Conservation (phyloP, 805 yeast species). For the Teunomyces gatunensis region DNA sequence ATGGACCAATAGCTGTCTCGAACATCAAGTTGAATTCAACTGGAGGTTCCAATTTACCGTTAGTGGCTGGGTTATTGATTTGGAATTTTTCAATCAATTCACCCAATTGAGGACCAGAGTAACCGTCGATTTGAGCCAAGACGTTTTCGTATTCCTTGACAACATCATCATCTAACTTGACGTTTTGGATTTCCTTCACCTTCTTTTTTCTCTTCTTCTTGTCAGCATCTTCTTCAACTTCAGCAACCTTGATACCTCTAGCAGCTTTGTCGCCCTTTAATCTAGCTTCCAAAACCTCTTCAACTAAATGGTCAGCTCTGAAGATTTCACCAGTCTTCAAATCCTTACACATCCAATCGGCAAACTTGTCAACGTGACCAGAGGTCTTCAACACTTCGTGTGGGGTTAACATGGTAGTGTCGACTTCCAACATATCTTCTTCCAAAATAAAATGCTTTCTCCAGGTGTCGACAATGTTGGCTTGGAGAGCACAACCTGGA, state of each 20-base stretch:
- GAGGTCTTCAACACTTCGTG: constrained; percentile 97
- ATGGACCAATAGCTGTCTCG: constrained; percentile 98
- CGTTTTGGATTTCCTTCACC: constrained; percentile 93
- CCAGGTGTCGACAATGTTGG: constrained; percentile 92
- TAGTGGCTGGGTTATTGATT: constrained; percentile 90
- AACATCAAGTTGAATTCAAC: constrained; percentile 97
- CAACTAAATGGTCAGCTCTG: constrained; percentile 97
- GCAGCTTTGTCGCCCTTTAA: constrained; percentile 97
- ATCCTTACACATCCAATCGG: constrained; percentile 99
- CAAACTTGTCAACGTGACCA: constrained; percentile 98
- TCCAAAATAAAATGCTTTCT: constrained; percentile 96
- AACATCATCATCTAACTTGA: constrained; percentile 79
- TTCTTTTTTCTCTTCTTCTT: constrained; percentile 73
- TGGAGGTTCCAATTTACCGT: constrained; percentile 83
- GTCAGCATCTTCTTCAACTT: constrained; percentile 58
- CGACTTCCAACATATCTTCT: constrained; percentile 99
- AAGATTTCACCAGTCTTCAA: constrained; percentile 95
- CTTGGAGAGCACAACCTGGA: constrained; percentile 98
- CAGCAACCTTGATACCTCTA: constrained; percentile 66
- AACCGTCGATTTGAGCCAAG: constrained; percentile 94
- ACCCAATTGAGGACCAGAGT: constrained; percentile 88
- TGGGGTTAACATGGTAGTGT: constrained; percentile 97
- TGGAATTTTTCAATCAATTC: constrained; percentile 77
- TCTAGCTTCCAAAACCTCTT: constrained; percentile 94
- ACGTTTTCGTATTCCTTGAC: constrained; percentile 80